These are phyloP conservation scores for Emergomyces orientalis DNA, from an alignment of 2,329 filamentous ascomycete species.

Conservation along the genomic window DNA sequence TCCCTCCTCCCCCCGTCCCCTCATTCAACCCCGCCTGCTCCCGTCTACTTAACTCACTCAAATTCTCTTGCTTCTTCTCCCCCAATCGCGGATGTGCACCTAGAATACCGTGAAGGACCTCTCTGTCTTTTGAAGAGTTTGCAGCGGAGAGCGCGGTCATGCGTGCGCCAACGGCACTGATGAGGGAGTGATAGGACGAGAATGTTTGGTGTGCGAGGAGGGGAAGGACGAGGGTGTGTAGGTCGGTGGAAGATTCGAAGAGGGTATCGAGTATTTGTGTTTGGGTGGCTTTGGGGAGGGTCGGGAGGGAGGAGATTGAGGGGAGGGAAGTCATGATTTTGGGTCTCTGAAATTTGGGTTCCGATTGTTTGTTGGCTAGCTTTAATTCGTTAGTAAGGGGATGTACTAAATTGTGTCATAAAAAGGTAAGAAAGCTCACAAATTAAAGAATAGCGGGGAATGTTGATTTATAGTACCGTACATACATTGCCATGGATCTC, in stretches of 20 bases:
- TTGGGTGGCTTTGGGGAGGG: slow-evolving; percentile 10
- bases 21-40: slow-evolving; percentile 68
- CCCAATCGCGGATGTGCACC: slow-evolving; percentile 77
- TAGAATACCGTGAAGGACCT: slow-evolving; percentile 61
- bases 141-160: slow-evolving; percentile 52
- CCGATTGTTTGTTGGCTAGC: not conserved
- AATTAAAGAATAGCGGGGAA: not conserved
- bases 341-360: not conserved
- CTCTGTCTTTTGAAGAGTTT: slow-evolving; percentile 41
- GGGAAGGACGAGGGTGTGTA: slow-evolving; percentile 64
- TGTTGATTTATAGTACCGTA: not conserved
- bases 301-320: slow-evolving; percentile 10
- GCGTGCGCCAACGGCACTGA: slow-evolving; percentile 55
- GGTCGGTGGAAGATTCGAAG: slow-evolving; percentile 70
- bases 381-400: not conserved
- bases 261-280: slow-evolving; percentile 57
- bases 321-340: slow-evolving; percentile 11
- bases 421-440: not conserved
- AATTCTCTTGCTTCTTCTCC: slow-evolving; percentile 56
- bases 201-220: slow-evolving; percentile 54
- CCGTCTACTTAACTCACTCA: slow-evolving; percentile 63
- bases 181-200: slow-evolving; percentile 58
- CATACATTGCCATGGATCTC: not conserved
- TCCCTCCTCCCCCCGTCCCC: slow-evolving; percentile 22
- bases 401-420: no score